Base-by-base conservation (phyloP, 345 rosid species). In the Heritiera littoralis region DNA sequence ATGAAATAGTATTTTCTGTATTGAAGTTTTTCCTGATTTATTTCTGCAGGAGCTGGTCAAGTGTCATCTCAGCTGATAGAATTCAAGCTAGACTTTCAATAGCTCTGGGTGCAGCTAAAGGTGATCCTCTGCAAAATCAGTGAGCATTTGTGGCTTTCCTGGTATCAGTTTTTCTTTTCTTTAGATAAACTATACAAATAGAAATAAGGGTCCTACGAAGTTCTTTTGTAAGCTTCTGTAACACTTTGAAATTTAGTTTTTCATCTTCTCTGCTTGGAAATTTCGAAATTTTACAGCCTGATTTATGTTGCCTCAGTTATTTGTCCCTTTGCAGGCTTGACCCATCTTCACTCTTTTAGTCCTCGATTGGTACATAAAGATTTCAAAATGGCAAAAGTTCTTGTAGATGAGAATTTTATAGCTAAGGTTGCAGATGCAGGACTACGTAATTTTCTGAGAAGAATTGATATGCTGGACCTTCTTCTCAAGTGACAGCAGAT, bases 341-440 rank as follows among this genome's bases (percentile, higher is more conserved):
- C 88, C 80, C 92, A 95, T 89, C 90, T 95, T 77, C 99, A 95
- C 77, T 89, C 96, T 1, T 69, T 90, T 77, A 91, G 91, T 79
- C 98, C 98, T 63, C 88, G 96, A 41, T 82, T 93, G 85, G 56
- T 93, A 76, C 98, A 95, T 79, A 93, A 93, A 84, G 88, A 95
- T 87, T 95, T 92, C 86, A 93, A 92, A 86, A 95, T 97, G 0
- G 92, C 92, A 72, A 93, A 93, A 61, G 98, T 93, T 83, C 95
- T 93, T 77, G 98, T 95, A 38, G 98, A 91, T 79, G 95, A 93
- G 74, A 84, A 92, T 74, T 95, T 91, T 84, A 91, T 89, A 60
- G 92, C 98, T 9, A 92, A 93, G 82, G 98, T 93, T 83, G 99
- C 98, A 11, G 99, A 92, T 83, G 95, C 98, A 10, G 98, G 99